These are phyloP conservation scores for Auricularia sp. DNA, from an alignment of 768 basidiomycete genomes.

Conservation along the genomic window DNA sequence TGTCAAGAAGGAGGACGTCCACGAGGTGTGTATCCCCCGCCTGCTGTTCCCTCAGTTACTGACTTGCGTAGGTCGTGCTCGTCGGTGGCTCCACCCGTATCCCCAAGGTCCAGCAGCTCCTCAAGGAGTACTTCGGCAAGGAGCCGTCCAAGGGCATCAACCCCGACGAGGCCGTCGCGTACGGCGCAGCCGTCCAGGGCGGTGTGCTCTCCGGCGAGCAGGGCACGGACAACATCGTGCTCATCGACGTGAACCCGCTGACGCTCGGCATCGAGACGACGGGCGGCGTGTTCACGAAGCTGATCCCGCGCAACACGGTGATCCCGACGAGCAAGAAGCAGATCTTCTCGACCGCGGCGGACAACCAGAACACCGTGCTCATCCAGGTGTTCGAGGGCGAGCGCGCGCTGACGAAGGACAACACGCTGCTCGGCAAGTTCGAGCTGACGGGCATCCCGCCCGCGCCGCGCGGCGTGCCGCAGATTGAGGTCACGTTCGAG, in stretches of 20 bases:
- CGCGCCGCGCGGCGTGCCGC: slow-evolving; percentile 91
- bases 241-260: slow-evolving; percentile 93
- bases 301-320: slow-evolving; percentile 95
- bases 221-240: slow-evolving; percentile 79
- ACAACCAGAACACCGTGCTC: slow-evolving; percentile 52
- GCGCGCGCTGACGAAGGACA: slow-evolving; percentile 94
- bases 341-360: slow-evolving; percentile 23
- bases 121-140: slow-evolving; percentile 97
- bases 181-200: slow-evolving; percentile 97
- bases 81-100: slow-evolving; percentile 99
- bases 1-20: slow-evolving; percentile 94
- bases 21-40: slow-evolving; percentile 48
- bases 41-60: neutral
- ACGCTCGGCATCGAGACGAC: slow-evolving; percentile 99
- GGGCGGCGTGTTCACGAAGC: slow-evolving; percentile 94
- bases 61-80: slow-evolving; percentile 53
- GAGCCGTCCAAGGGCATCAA: slow-evolving; percentile 98
- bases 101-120: slow-evolving; percentile 96
- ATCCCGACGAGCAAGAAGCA: slow-evolving; percentile 97
- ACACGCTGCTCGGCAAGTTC: slow-evolving; percentile 96
- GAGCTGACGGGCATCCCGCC: slow-evolving; percentile 89
- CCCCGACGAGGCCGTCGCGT: slow-evolving; percentile 98
- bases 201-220: slow-evolving; percentile 95
- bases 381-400: slow-evolving; percentile 98
- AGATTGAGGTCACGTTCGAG: slow-evolving; percentile 95